phyloP scores from a whole-genome alignment of 2,329 filamentous ascomycete genomes.

The Scorias spongiosa region DNA sequence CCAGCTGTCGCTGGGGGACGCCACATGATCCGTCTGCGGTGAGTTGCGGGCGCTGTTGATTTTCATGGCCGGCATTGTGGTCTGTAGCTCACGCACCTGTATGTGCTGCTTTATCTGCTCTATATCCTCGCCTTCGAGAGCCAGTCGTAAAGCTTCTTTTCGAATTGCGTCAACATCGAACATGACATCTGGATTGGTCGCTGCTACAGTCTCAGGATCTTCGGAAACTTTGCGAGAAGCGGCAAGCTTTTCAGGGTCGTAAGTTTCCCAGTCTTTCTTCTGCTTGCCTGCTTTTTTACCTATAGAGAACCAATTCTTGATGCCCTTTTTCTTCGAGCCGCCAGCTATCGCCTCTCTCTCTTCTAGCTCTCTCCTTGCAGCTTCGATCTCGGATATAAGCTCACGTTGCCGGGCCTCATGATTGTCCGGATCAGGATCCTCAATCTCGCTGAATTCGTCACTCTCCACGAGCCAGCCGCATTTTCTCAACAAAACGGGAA shows the following conservation, averaged over 20 bases:
- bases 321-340: conserved; percentile 41
- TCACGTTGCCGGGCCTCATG: conserved; percentile 77
- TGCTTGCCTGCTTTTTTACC: conserved; percentile 65
- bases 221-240: conserved; percentile 1
- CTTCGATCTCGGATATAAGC: conserved; percentile 91
- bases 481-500: conserved; percentile 73
- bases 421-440: conserved; percentile 91
- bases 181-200: conserved; percentile 42
- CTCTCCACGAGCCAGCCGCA: conserved; percentile 85
- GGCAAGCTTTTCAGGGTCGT: conserved; percentile 54
- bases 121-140: conserved; percentile 54
- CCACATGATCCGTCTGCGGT: background rate
- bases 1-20: background rate
- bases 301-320: conserved; percentile 61
- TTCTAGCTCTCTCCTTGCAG: conserved; percentile 75
- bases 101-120: conserved; percentile 60
- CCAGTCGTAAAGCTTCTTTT: conserved; percentile 51
- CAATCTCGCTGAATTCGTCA: conserved; percentile 91
- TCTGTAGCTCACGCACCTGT: conserved; percentile 50
- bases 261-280: conserved; percentile 88
- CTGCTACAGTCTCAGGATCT: conserved; percentile 3
- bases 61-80: conserved; percentile 81
- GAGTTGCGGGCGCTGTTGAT: conserved; percentile 25
- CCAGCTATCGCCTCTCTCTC: conserved; percentile 42
- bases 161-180: conserved; percentile 95